These are phyloP conservation scores for Pythium scleroteichum DNA, from an alignment of 352 stramenopile species.

Conservation along the genomic window DNA sequence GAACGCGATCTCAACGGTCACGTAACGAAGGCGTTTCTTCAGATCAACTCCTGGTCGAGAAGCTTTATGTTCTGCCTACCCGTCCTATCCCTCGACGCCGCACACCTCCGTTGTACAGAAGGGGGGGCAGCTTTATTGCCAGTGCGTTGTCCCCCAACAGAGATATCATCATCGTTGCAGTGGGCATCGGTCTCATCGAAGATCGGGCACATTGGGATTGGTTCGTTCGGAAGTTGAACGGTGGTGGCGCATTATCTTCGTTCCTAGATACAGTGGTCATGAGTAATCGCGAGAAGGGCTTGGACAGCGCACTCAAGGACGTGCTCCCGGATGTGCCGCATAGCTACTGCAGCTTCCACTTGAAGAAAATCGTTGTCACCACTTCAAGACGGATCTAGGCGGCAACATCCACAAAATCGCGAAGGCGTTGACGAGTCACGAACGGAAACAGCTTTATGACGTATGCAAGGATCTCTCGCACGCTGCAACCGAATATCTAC, in stretches of 20 bases:
- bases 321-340: slow-evolving; percentile 10
- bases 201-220: slow-evolving; percentile 22
- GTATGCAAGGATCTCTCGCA: neutral
- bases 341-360: slow-evolving; percentile 17
- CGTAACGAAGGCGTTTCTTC: slow-evolving; percentile 1
- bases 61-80: slow-evolving; percentile 18
- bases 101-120: slow-evolving; percentile 7
- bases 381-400: slow-evolving; percentile 20
- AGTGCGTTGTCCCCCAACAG: slow-evolving; percentile 7
- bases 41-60: slow-evolving; percentile 7
- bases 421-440: slow-evolving; percentile 1
- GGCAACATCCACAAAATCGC: slow-evolving; percentile 4
- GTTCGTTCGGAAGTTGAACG: slow-evolving; percentile 5
- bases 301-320: neutral
- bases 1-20: neutral
- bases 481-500: neutral
- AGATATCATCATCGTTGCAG: slow-evolving; percentile 15
- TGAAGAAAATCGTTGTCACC: slow-evolving; percentile 20
- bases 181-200: slow-evolving; percentile 13
- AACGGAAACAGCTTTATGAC: slow-evolving; percentile 1
- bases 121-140: slow-evolving; percentile 8
- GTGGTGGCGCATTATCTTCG: neutral
- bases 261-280: slow-evolving; percentile 3
- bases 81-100: slow-evolving; percentile 8
- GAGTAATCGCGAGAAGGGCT: slow-evolving; percentile 20